Percentiles rank a stretch among this genome's conserved stretches.
These are phyloP conservation scores for Aspergillus persii DNA, from an alignment of 2,329 filamentous ascomycete species.

Conservation along the genomic window DNA sequence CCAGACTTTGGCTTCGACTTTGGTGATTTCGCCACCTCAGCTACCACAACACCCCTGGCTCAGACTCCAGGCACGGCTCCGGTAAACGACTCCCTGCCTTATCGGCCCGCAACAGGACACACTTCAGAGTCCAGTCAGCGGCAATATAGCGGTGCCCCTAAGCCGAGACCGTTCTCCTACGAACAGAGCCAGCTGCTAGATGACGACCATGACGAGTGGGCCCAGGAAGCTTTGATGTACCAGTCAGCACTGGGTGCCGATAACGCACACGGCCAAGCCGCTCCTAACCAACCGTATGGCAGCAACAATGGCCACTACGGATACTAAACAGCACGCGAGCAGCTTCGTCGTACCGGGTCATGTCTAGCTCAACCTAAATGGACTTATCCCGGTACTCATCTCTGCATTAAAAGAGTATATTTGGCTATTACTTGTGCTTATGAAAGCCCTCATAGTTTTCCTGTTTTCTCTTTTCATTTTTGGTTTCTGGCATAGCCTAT, in stretches of 20 bases:
- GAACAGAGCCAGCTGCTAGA: constrained; percentile 8
- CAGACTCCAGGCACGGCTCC: constrained; percentile 10
- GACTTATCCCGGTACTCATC: neutral
- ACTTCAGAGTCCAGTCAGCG: constrained; percentile 24
- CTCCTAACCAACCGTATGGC: neutral
- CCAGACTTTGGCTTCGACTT: constrained; percentile 36
- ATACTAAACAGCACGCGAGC: neutral
- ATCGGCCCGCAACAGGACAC: constrained; percentile 11
- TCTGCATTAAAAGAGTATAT: neutral
- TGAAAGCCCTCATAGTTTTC: neutral
- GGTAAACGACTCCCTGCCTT: constrained; percentile 12
- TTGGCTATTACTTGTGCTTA: neutral
- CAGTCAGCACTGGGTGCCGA: constrained; percentile 28
- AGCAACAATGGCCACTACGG: neutral
- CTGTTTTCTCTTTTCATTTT: neutral
- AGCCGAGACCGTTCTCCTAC: constrained; percentile 14
- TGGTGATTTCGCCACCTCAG: constrained; percentile 21
- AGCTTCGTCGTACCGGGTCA: neutral
- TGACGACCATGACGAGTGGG: constrained; percentile 35
- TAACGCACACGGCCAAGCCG: constrained; percentile 16
- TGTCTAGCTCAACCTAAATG: neutral
- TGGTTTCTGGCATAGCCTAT: neutral
- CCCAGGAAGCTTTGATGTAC: constrained; percentile 42
- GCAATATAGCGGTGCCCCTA: constrained; percentile 17
- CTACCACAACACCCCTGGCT: constrained; percentile 8